Percentiles rank a stretch among this genome's conserved stretches.
Conservation (phyloP, 2,329 filamentous ascomycete species). For the Raffaelea deltoideospora region DNA sequence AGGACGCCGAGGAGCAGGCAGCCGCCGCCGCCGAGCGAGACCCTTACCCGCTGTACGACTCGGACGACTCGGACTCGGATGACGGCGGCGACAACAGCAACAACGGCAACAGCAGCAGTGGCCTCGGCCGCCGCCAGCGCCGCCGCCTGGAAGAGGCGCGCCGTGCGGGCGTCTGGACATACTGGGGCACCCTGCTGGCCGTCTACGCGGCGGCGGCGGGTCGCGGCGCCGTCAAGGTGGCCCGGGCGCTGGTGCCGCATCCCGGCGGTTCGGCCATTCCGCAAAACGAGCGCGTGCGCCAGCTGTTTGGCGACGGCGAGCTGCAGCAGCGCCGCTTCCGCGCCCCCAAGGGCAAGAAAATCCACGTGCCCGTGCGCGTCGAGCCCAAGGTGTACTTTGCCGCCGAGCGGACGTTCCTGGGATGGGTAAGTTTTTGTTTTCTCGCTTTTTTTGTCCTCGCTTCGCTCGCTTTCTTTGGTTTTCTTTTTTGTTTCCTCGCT, state of each 20-base stretch:
- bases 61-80: conserved; percentile 69
- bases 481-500: not conserved
- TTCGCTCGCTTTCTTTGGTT: not conserved
- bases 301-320: conserved; percentile 38
- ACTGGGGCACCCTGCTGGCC: conserved; percentile 46
- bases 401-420: conserved; percentile 86
- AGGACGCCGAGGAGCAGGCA: conserved; percentile 74
- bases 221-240: conserved; percentile 23
- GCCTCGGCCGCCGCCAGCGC: conserved; percentile 38
- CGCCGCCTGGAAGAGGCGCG: conserved; percentile 54
- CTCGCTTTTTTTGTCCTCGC: conserved; percentile 1
- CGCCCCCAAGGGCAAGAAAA: conserved; percentile 72
- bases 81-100: no score
- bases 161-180: conserved; percentile 60
- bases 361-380: conserved; percentile 88
- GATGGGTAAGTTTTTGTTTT: conserved; percentile 50
- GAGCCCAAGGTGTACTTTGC: conserved; percentile 98
- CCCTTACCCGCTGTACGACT: conserved; percentile 82
- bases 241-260: conserved; percentile 37
- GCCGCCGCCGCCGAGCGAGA: conserved; percentile 30
- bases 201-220: conserved; percentile 27
- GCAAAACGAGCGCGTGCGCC: conserved; percentile 35
- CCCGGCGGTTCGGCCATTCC: conserved; percentile 42
- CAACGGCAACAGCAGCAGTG: no score
- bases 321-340: conserved; percentile 47